Evolutionary conservation across 345 rosid species (phyloP), one percentile per base, ranked within the genome.

Genomic region (Abelmoschus esculentus): DNA sequence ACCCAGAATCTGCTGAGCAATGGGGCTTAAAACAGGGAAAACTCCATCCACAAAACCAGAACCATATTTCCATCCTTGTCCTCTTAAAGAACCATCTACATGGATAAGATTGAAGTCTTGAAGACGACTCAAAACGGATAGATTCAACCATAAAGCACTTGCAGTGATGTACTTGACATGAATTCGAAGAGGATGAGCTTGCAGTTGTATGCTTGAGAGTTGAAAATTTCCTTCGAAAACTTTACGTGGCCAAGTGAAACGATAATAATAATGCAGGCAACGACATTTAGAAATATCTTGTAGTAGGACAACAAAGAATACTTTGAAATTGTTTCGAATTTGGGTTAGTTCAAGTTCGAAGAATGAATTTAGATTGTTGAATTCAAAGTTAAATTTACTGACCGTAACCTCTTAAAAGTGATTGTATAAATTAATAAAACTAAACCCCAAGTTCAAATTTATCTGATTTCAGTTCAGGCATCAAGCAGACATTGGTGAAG

Each of bases 41-140:
- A 93, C 83, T 55, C 97, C 97, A 82, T 93, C 97, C 0, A 90
- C 98, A 72, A 93, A 93, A 3, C 97, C 97, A 8, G 98, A 93
- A 29, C 97, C 97, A 29, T 93, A 93, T 74, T 93, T 93, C 98
- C 98, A 93, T 76, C 98, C 97, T 76, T 80, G 70, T 22, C 98
- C 93, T 32, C 89, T 90, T 74, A 93, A 82, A 74, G 96, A 82
- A 31, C 98, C 97, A 78, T 92, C 98, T 93, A 74, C 71, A 73
- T 7, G 17, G 6, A 61, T 13, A 55, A 3, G 3, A 31, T 18
- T 15, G 50, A 14, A 52, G 10, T 14, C 61, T 38, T 46, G 9
- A 60, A 53, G 10, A 5, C 44, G 8, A 66, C 4, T 32, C 53
- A 17, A 22, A 69, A 54, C 26, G 14, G 14, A 54, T 15, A 65